Conservation (phyloP, 768 basidiomycete genomes). For the Tulasnella sp. region DNA sequence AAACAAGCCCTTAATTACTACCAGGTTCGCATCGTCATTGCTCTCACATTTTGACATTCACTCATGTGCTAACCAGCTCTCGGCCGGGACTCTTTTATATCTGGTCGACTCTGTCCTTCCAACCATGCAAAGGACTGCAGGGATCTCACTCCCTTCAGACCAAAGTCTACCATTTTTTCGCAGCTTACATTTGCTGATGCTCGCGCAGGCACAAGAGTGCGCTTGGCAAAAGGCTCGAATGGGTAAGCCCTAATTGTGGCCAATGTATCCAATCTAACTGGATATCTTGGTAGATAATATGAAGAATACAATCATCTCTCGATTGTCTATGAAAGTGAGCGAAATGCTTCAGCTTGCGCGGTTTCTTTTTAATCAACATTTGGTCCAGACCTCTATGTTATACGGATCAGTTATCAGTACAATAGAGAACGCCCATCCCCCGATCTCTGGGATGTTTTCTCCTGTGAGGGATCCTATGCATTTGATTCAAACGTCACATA, state of each 20-base stretch:
- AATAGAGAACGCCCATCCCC: constrained; percentile 22
- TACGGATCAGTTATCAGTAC: constrained; percentile 40
- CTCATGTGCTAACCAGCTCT: constrained; percentile 32
- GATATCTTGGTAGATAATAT: constrained; percentile 36
- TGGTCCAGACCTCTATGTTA: constrained; percentile 42
- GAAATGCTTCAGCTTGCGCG: neutral
- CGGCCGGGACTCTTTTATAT: constrained; percentile 60
- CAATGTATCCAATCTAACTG: neutral
- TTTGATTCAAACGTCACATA: neutral
- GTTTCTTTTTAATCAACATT: neutral
- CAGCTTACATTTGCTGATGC: constrained; percentile 60
- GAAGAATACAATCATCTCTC: constrained; percentile 74
- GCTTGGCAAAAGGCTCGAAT: constrained; percentile 87
- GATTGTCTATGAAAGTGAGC: constrained; percentile 58
- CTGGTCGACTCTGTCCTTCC: constrained; percentile 42
- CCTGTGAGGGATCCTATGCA: constrained; percentile 11
- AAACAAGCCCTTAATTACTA: constrained; percentile 61
- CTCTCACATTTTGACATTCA: neutral
- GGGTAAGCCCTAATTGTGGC: constrained; percentile 34
- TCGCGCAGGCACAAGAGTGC: constrained; percentile 94
- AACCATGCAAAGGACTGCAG: constrained; percentile 30
- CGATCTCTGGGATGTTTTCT: constrained; percentile 22
- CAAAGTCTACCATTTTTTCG: constrained; percentile 47
- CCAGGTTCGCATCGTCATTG: constrained; percentile 42
- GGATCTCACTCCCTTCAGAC: constrained; percentile 48